These are phyloP conservation scores for Mortierella sp. DNA, from an alignment of 371 early-diverging fungal species.

Conservation along the genomic window DNA sequence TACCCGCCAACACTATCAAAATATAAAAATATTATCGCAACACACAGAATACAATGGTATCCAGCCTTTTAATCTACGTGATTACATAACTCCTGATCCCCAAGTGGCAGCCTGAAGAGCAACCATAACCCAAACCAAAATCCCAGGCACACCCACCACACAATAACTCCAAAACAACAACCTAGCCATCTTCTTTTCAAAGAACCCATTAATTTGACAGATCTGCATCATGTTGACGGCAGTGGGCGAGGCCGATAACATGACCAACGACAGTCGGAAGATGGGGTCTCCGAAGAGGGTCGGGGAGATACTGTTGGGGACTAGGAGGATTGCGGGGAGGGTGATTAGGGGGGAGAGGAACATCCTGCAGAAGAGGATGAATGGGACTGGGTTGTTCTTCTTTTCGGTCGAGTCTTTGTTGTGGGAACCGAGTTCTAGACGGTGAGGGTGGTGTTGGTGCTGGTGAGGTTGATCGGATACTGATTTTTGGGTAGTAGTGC, in stretches of 20 bases:
- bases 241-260: constrained; percentile 69
- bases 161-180: constrained; percentile 76
- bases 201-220: constrained; percentile 68
- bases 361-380: constrained; percentile 65
- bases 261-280: constrained; percentile 65
- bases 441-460: background rate
- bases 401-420: background rate
- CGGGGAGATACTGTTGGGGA: constrained; percentile 59
- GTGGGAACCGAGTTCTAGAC: background rate
- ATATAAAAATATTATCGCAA: background rate
- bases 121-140: constrained; percentile 63
- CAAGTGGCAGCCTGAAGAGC: constrained; percentile 58
- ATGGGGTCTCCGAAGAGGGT: constrained; percentile 67
- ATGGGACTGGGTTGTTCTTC: constrained; percentile 51
- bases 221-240: constrained; percentile 73
- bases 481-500: background rate
- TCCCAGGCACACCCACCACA: constrained; percentile 66
- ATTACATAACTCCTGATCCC: background rate
- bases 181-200: constrained; percentile 72
- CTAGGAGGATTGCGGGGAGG: constrained; percentile 61
- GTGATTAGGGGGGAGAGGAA: constrained; percentile 64
- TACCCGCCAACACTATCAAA: background rate
- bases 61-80: too few relatives aligned
- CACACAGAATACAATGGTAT: background rate
- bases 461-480: background rate